Evolutionary conservation across 139 green algal genomes (phyloP), one percentile per base, ranked within the genome.

Genomic region (Tetradesmus lagerheimii): DNA sequence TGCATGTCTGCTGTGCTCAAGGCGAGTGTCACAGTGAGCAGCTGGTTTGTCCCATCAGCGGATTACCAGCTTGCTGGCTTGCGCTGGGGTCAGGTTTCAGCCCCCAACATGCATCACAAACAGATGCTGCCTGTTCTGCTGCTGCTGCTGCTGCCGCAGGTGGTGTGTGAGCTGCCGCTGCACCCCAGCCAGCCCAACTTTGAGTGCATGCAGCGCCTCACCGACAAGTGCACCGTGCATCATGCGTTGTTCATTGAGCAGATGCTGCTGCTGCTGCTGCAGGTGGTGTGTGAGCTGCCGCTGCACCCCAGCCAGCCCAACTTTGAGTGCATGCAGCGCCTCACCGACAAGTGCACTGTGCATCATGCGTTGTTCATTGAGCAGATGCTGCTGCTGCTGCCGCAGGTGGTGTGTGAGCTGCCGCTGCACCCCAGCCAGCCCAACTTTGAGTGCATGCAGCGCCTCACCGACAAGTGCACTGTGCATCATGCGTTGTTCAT

Each of bases 1-100:
- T 89, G 77, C 41, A 25, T 89, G 8, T 80, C 85, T 38, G 57
- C 34, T 12, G 45, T 89, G n/a, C 27, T 89, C 39, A 89, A 89
- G 84, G 84, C 83, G 84, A 67, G 62, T 38, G 62, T 27, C 11
- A 11, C 62, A n/a, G 62, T 50, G 62, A 34, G 62, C 15, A n/a
- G n/a, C 6, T n/a, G 25, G 20, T 74, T n/a, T 74, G 8, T n/a
- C n/a, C n/a, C n/a, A n/a, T n/a, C n/a, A n/a, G n/a, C n/a, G n/a
- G n/a, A n/a, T n/a, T n/a, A n/a, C n/a, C n/a, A n/a, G n/a, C n/a
- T n/a, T n/a, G n/a, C n/a, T n/a, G n/a, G n/a, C n/a, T n/a, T n/a
- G n/a, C n/a, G n/a, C n/a, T n/a, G n/a, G n/a, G n/a, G n/a, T n/a
- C n/a, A n/a, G n/a, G n/a, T n/a, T n/a, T n/a, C n/a, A n/a, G n/a